These are phyloP conservation scores for Leavenworthia alabamica DNA, from an alignment of 345 rosid genomes.

Conservation along the genomic window DNA sequence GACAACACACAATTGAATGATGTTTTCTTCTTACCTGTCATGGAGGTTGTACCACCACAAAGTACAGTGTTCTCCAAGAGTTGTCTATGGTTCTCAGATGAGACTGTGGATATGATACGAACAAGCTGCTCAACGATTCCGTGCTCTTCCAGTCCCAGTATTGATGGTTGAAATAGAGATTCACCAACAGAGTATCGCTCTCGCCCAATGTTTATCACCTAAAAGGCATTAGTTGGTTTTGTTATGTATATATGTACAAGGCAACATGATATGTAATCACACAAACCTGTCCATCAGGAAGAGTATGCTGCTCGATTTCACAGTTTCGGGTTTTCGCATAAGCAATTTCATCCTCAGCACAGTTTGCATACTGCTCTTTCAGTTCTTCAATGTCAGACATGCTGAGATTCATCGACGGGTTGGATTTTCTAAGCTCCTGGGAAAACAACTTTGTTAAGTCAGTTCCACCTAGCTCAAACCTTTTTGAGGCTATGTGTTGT, in stretches of 20 bases:
- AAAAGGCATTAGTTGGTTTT: slow-evolving; percentile 16
- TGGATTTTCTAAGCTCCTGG: slow-evolving; percentile 73
- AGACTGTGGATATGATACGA: slow-evolving; percentile 71
- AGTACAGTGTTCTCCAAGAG: slow-evolving; percentile 95
- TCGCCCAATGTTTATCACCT: slow-evolving; percentile 90
- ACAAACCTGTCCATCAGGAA: slow-evolving; percentile 96
- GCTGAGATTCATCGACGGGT: slow-evolving; percentile 58
- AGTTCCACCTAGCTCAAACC: slow-evolving; percentile 83
- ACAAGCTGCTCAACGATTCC: slow-evolving; percentile 99
- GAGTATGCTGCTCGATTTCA: slow-evolving; percentile 68
- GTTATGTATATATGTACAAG: too few species aligned
- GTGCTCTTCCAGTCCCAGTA: slow-evolving; percentile 77
- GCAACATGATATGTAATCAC: slow-evolving; percentile 1
- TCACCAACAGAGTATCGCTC: slow-evolving; percentile 88
- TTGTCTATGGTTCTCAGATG: slow-evolving; percentile 92
- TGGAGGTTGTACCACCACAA: slow-evolving; percentile 90
- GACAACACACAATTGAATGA: not conserved
- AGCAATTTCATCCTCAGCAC: slow-evolving; percentile 81
- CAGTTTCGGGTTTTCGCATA: slow-evolving; percentile 47
- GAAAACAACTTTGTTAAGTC: slow-evolving; percentile 76
- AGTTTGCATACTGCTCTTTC: slow-evolving; percentile 75
- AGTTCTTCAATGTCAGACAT: slow-evolving; percentile 61
- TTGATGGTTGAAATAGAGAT: slow-evolving; percentile 89
- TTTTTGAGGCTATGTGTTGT: slow-evolving; percentile 92
- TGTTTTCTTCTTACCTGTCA: slow-evolving; percentile 72